phyloP scores from a whole-genome alignment of 371 early-diverging fungal genomes.

The Rhizomucor pusillus region DNA sequence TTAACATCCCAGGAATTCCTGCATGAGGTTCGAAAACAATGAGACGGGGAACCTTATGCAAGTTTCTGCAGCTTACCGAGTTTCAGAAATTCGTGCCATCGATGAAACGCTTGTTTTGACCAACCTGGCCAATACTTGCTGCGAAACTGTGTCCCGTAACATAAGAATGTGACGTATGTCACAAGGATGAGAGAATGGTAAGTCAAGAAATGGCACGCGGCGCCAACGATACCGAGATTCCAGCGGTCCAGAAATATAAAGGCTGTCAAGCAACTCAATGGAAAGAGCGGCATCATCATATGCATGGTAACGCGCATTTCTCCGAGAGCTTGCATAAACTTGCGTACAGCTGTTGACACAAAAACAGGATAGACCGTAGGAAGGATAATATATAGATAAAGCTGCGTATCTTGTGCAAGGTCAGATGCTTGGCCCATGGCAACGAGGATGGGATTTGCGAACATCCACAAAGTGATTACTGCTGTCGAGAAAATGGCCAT shows the following conservation, averaged over 20 bases:
- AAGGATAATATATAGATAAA: constrained; percentile 22
- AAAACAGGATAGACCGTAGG: constrained; percentile 29
- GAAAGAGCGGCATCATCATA: constrained; percentile 25
- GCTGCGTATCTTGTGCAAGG: constrained; percentile 28
- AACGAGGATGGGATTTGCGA: constrained; percentile 24
- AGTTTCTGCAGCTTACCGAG: constrained; percentile 23
- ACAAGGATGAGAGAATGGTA: constrained; percentile 11
- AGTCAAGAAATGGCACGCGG: constrained; percentile 20
- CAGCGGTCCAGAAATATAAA: constrained; percentile 28
- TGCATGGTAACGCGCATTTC: constrained; percentile 41
- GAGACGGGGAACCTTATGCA: neutral
- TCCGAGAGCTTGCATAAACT: constrained; percentile 35
- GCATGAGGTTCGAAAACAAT: neutral
- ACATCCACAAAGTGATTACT: constrained; percentile 23
- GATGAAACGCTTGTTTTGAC: constrained; percentile 21
- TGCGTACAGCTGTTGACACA: constrained; percentile 28
- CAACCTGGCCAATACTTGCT: constrained; percentile 35
- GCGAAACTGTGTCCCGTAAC: constrained; percentile 19
- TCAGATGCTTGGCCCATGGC: constrained; percentile 35
- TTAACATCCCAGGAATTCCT: constrained; percentile 50
- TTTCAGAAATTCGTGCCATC: constrained; percentile 39
- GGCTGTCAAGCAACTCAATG: constrained; percentile 29
- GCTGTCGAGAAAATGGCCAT: constrained; percentile 24
- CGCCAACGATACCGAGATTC: constrained; percentile 31
- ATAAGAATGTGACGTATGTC: constrained; percentile 7